Evolutionary conservation across 1,284 basidiomycete genomes (phyloP).

Genomic region (Exobasidium rhododendri): DNA sequence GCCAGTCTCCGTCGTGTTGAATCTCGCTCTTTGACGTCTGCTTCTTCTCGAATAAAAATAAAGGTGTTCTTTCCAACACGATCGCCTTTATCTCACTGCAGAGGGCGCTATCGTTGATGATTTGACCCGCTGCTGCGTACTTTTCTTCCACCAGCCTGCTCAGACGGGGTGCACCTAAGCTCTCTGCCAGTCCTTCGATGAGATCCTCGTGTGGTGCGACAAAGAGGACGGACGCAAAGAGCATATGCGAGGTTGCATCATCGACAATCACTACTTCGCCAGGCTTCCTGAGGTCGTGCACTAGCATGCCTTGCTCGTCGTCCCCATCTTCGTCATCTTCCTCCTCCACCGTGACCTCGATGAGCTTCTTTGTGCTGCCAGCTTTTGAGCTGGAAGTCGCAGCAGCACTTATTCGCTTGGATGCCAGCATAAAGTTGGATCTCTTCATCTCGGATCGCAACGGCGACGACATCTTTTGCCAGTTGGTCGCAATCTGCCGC

Average conservation of each 20-base stretch:
- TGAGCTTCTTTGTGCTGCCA: slow-evolving; percentile 14
- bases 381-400: background rate
- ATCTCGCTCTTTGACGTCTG: slow-evolving; percentile 64
- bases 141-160: slow-evolving; percentile 72
- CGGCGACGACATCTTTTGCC: slow-evolving; percentile 62
- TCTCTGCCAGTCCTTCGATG: slow-evolving; percentile 61
- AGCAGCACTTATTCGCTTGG: slow-evolving; percentile 59
- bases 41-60: slow-evolving; percentile 86
- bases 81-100: slow-evolving; percentile 41
- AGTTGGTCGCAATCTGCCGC: slow-evolving; percentile 77
- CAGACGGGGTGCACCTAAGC: slow-evolving; percentile 65
- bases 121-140: slow-evolving; percentile 62
- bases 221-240: slow-evolving; percentile 56
- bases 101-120: slow-evolving; percentile 41
- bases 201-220: slow-evolving; percentile 76
- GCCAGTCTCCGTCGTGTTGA: slow-evolving; percentile 68
- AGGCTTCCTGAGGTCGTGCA: slow-evolving; percentile 52
- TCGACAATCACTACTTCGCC: slow-evolving; percentile 52
- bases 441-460: slow-evolving; percentile 68
- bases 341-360: slow-evolving; percentile 3
- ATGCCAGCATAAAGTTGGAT: slow-evolving; percentile 70
- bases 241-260: slow-evolving; percentile 53
- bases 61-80: slow-evolving; percentile 82
- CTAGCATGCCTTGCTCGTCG: slow-evolving; percentile 41
- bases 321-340: slow-evolving; percentile 47